A percentile compares a stretch with the other conserved stretches of the same genome.
phyloP scores from a whole-genome alignment of 441 rosid species.

The Populus hybrid region DNA sequence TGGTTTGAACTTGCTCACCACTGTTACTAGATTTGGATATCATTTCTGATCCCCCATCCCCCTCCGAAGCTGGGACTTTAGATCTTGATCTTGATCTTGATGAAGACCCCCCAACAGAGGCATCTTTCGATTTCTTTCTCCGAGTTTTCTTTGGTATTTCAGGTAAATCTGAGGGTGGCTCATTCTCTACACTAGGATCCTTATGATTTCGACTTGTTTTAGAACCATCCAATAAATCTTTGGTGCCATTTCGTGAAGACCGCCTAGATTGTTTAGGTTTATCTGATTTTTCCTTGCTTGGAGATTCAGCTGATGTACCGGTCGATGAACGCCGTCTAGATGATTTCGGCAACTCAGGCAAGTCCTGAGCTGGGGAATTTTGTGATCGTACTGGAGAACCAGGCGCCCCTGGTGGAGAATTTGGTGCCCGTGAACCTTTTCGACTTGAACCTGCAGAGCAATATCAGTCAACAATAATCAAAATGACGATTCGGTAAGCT shows the following conservation, averaged over 20 bases:
- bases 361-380: conserved; percentile 24
- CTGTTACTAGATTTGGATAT: neutral
- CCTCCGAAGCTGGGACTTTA: conserved; percentile 17
- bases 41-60: neutral
- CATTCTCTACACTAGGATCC: conserved; percentile 24
- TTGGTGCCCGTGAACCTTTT: too few species aligned
- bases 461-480: neutral
- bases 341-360: conserved; percentile 42
- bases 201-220: conserved; percentile 12
- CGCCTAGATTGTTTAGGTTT: conserved; percentile 8
- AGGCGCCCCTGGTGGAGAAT: neutral
- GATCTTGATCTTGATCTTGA: conserved; percentile 26
- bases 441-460: too few species aligned
- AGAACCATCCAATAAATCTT: conserved; percentile 21
- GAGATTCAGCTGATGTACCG: conserved; percentile 3
- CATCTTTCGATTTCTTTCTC: conserved; percentile 54
- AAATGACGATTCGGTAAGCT: neutral
- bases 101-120: conserved; percentile 16
- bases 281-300: too few species aligned
- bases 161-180: conserved; percentile 27
- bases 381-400: neutral
- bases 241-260: conserved; percentile 38
- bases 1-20: conserved; percentile 10
- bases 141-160: conserved; percentile 46
- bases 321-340: conserved; percentile 42